These are phyloP conservation scores for Warburgia ugandensis DNA, from an alignment of 164 flowering plant genomes.

Conservation along the genomic window DNA sequence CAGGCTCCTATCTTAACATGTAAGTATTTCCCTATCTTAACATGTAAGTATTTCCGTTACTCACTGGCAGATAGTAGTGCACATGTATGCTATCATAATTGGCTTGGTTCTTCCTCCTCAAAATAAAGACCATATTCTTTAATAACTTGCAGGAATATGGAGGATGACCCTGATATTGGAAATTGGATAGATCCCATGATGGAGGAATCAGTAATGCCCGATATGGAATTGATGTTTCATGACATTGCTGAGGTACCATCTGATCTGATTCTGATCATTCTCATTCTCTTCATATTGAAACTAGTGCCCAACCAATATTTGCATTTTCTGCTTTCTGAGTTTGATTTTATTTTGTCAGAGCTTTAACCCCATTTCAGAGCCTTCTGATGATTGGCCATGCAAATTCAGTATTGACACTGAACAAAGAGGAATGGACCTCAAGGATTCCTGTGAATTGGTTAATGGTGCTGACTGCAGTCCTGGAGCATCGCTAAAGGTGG, in stretches of 20 bases:
- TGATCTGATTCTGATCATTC: neutral
- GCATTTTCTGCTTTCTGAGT: neutral
- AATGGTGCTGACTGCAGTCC: constrained; percentile 13
- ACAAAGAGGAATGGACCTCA: constrained; percentile 14
- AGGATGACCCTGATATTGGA: too few relatives aligned
- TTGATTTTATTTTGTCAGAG: constrained; percentile 25
- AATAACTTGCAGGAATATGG: too few relatives aligned
- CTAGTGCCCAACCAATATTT: neutral
- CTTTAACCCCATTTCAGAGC: constrained; percentile 61
- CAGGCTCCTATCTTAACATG: constrained; percentile 33
- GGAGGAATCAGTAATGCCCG: constrained; percentile 25
- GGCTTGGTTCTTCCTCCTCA: too few relatives aligned
- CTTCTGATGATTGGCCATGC: constrained; percentile 47
- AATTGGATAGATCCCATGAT: too few relatives aligned
- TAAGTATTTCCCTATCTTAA: too few relatives aligned
- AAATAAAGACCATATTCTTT: too few relatives aligned
- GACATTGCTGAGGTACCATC: constrained; percentile 40
- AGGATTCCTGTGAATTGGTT: constrained; percentile 16
- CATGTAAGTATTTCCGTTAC: too few relatives aligned
- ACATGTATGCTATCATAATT: too few relatives aligned
- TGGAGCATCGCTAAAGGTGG: constrained; percentile 14
- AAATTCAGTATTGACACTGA: constrained; percentile 42
- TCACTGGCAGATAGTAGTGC: too few relatives aligned
- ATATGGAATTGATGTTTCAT: constrained; percentile 20
- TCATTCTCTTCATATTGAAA: neutral